Evolutionary conservation across 169 alveolate species (phyloP), one percentile per base, ranked within the genome.

Genomic region (Eimeria falciformis): DNA sequence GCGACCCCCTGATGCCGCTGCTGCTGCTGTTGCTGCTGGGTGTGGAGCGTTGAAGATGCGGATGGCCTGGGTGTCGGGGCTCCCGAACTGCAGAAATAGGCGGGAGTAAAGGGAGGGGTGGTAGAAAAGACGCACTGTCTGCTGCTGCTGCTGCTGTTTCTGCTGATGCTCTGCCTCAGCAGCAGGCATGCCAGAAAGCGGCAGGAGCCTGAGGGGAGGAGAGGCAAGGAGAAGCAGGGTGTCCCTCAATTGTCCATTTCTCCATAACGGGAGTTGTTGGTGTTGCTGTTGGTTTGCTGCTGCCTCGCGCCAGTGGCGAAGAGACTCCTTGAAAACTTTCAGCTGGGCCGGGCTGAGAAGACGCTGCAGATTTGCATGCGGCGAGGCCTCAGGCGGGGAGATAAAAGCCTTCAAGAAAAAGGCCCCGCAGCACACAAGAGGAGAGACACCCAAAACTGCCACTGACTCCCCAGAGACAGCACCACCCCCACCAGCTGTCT

Each of bases 11-110:
- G 85, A 5, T 43, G 66, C 65, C 18, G 85, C 66, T n/a, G 85
- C 40, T 14, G 65, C 27, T 46, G 85, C 14, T 43, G 85, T 18
- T 43, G 14, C 62, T 18, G 25, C 85, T 25, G 29, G 27, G 21
- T 27, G 56, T n/a, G 5, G 37, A 46, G 37, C 55, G 17, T 53
- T 46, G 29, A 69, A 17, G 6, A 69, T 45, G 18, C 81, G 81
- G 6, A 69, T 45, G 9, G 85, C 85, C 40, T 75, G 66, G 21
- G 66, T 75, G 85, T 75, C 85, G 4, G 85, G 85, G n/a, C 85
- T 75, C n/a, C 85, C 85, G 37, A 75, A 75, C 85, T 75, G 85
- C 85, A 75, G 66, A 58, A 75, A n/a, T 65, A 75, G 6, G 45
- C 85, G 85, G 25, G 85, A 75, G 12, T 37, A 37, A 4, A 43